Conservation (phyloP, 306 rosid species). For the Ochetophila trinervis region DNA sequence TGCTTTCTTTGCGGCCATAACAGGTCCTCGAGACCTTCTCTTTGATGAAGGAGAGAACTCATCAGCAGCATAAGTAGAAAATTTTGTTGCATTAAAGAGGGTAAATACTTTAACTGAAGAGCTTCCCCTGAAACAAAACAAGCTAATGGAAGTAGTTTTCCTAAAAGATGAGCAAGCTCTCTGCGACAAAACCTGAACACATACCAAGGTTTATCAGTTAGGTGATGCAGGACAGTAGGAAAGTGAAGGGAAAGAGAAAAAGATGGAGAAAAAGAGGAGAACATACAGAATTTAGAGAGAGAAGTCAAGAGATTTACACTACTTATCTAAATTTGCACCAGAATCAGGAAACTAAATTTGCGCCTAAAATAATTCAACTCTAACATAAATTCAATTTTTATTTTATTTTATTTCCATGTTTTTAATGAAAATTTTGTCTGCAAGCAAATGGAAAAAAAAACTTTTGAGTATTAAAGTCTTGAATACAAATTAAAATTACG, state of each 20-base stretch:
- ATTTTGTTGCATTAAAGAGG: slow-evolving; percentile 35
- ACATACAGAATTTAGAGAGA: no score
- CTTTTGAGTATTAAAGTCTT: no score
- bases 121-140: slow-evolving; percentile 43
- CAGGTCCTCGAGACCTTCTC: slow-evolving; percentile 84
- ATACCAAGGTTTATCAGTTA: slow-evolving; percentile 26
- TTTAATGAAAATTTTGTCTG: no score
- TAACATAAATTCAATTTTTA: no score
- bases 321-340: no score
- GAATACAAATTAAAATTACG: no score
- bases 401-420: no score
- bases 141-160: slow-evolving; percentile 43
- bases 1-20: slow-evolving; percentile 83
- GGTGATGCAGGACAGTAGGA: not conserved
- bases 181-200: slow-evolving; percentile 52
- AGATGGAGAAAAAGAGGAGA: not conserved
- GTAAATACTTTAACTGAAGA: slow-evolving; percentile 45
- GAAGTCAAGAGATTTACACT: no score
- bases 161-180: slow-evolving; percentile 48
- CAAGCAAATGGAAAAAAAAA: no score
- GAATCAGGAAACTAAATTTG: no score
- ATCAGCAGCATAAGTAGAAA: slow-evolving; percentile 41
- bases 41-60: slow-evolving; percentile 57
- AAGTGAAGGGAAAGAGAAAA: not conserved
- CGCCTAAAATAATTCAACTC: no score